Evolutionary conservation across 2,329 filamentous ascomycete species (phyloP), one percentile per base, ranked within the genome.

Genomic region (Saccharata proteae): DNA sequence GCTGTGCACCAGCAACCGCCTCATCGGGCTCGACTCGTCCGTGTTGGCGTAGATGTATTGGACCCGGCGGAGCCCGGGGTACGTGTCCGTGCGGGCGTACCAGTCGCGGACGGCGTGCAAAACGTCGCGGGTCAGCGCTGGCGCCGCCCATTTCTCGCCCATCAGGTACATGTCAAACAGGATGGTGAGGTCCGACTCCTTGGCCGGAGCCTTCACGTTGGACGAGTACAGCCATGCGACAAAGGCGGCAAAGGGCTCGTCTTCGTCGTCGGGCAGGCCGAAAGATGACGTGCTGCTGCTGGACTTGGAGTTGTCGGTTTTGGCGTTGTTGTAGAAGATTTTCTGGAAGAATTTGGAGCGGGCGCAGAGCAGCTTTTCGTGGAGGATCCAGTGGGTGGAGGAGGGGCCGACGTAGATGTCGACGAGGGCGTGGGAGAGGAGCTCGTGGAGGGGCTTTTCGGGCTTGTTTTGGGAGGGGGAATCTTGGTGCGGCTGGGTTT

Each of bases 121-220:
- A 10, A 67, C 58, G 32, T 67, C 64, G 11, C 57, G 44, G 20
- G 60, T 51, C 11, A 71, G 51, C n/a, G 47, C 48, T 3, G 57
- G 50, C 37, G 69, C 67, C 38, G 61, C 51, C 52, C 67, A 64
- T 39, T 67, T 67, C 49, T 68, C 62, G 18, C 59, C 57, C 56
- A 70, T 64, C 26, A 69, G 58, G 47, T 70, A 70, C 19, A 71
- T 54, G 35, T 70, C 66, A 40, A 68, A 62, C n/a, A 68, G 51
- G 0, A 54, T 46, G 11, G 55, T 57, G 4, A 71, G 53, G 35
- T 69, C 65, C 20, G 62, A 55, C 45, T 71, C 67, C 36, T 64
- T 57, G 32, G 55, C 53, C 1, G 65, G 63, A 0, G 57, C 47
- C 5, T 58, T 61, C n/a, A 70, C 50, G 8, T 53, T 51, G 32